Conservation (phyloP, 2,329 filamentous ascomycete genomes). For the Sporothrix protearum region DNA sequence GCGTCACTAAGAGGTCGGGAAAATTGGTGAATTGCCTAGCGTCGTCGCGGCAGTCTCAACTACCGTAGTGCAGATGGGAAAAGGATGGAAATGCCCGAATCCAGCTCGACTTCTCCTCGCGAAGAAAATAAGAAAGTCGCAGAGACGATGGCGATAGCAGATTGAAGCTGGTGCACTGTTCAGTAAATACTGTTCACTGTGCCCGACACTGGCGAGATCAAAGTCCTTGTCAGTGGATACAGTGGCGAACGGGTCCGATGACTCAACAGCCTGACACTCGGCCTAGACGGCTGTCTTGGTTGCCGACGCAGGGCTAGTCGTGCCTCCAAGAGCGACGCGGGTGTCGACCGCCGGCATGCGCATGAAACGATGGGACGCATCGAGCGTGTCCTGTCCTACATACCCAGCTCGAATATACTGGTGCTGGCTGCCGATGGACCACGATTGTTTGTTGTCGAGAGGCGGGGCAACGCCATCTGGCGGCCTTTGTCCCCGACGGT, state of each 20-base stretch:
- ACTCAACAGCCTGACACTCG: background rate
- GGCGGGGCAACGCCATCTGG: background rate
- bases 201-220: background rate
- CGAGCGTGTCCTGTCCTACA: background rate
- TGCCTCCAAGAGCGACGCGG: background rate
- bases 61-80: too few relatives aligned
- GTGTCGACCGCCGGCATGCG: background rate
- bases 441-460: background rate
- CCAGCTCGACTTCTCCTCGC: too few relatives aligned
- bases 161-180: too few relatives aligned
- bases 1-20: too few relatives aligned
- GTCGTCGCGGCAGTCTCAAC: too few relatives aligned
- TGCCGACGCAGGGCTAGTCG: background rate
- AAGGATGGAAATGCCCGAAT: too few relatives aligned
- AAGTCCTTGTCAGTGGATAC: background rate
- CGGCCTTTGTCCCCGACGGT: background rate
- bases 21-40: too few relatives aligned
- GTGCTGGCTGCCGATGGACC: background rate
- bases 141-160: too few relatives aligned
- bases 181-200: background rate
- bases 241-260: background rate
- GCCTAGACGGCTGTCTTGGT: background rate
- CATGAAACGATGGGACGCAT: background rate
- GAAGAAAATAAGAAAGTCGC: too few relatives aligned
- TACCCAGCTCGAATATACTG: background rate